Evolutionary conservation across 805 yeast species (phyloP), one percentile per base, ranked within the genome.

Genomic region (Candida ulmi): DNA sequence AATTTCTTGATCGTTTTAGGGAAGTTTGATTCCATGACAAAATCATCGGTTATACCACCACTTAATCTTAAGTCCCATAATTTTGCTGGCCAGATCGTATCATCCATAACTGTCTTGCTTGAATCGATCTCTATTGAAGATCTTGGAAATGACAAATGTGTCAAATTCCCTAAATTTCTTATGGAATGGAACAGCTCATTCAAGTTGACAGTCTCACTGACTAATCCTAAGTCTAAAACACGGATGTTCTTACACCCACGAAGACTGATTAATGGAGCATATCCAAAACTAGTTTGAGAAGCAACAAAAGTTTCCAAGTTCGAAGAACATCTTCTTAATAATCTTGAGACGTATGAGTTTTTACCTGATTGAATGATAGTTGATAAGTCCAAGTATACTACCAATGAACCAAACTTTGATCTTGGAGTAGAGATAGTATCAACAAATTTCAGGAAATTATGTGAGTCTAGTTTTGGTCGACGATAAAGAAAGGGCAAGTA

Each of bases 251-350:
- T 64, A 58, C 99, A 93, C 32, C 80, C 68, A 42, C 85, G 74
- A 33, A 93, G 67, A 37, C 95, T 80, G n/a, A 87, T 74, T 48
- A 91, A 63, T 1, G 98, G 97, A 2, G 95, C 84, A 36, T 80
- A 73, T 0, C 99, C 99, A 66, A 93, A 91, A 63, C 95, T 83
- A 25, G 97, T 82, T 57, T 91, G 98, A 3, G 98, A 96, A 0
- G 98, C 96, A 8, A 84, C 74, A 51, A 93, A 88, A 11, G 70
- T 65, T 46, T 78, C 74, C 36, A 93, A 64, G 29, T 69, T 72
- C 16, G 70, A 58, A 8, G 88, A 74, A 39, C 96, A 85, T 30
- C 96, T 70, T 52, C 95, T 76, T 40, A 93, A 65, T 7, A 93
- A 58, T 47, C 85, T 82, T 0, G 97, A 87, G 11, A 91, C 88